Evolutionary conservation across 2,329 filamentous ascomycete species (phyloP).

Genomic region (Bretziella fagacearum): DNA sequence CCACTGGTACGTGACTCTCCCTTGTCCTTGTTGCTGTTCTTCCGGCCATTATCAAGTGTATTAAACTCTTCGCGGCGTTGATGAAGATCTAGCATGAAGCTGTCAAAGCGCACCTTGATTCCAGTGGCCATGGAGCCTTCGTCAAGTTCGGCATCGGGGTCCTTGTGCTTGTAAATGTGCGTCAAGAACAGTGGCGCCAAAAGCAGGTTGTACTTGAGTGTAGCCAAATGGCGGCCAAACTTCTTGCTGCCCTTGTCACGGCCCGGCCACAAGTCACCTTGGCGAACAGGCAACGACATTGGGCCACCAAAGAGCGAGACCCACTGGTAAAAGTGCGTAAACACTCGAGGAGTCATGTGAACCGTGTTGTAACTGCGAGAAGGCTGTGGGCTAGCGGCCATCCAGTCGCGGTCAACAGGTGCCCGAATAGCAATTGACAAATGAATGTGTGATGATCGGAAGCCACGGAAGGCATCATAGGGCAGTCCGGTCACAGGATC

Average conservation of each 20-base stretch:
- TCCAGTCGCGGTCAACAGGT: constrained; percentile 75
- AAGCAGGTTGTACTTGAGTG: constrained; percentile 91
- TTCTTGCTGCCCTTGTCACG: constrained; percentile 97
- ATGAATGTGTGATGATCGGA: constrained; percentile 92
- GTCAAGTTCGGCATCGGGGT: constrained; percentile 69
- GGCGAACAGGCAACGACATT: constrained; percentile 85
- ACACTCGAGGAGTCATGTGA: constrained; percentile 86
- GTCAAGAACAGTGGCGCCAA: constrained; percentile 86
- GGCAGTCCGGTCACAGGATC: constrained; percentile 30
- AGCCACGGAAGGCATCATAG: constrained; percentile 93
- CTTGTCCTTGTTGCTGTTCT: constrained; percentile 27
- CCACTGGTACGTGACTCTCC: constrained; percentile 61
- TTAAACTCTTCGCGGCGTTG: constrained; percentile 85
- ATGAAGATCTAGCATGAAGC: constrained; percentile 93
- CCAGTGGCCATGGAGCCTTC: constrained; percentile 74
- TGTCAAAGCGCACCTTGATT: constrained; percentile 89
- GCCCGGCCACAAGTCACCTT: constrained; percentile 79
- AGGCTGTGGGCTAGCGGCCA: constrained; percentile 52
- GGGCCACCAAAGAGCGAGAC: constrained; percentile 92
- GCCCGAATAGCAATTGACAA: constrained; percentile 83
- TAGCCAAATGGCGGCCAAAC: constrained; percentile 91
- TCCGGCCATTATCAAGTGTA: constrained; percentile 58
- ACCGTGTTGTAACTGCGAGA: constrained; percentile 93
- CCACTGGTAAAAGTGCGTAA: constrained; percentile 96
- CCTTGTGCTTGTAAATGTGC: constrained; percentile 97